Percentiles rank a stretch among this genome's conserved stretches.
These are phyloP conservation scores for Cicer chorassanicum DNA, from an alignment of 306 rosid species.

Conservation along the genomic window DNA sequence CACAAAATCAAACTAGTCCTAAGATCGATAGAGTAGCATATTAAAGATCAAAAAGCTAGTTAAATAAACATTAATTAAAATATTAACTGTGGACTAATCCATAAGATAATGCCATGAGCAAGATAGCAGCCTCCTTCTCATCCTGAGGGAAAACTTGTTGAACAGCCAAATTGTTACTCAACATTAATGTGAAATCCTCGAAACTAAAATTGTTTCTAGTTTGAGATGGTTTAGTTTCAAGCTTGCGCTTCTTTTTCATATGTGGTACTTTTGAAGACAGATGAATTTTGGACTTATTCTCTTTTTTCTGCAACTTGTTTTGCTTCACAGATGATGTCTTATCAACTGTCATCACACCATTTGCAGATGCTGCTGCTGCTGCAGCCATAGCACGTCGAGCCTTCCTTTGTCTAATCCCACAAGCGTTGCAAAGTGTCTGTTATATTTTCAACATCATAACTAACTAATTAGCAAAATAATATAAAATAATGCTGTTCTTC, in stretches of 20 bases:
- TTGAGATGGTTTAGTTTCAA: constrained; percentile 24
- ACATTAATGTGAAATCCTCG: constrained; percentile 65
- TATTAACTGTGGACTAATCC: constrained; percentile 84
- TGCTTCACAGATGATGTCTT: constrained; percentile 48
- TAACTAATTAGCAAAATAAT: neutral
- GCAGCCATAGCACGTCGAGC: constrained; percentile 85
- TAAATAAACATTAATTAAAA: constrained; percentile 12
- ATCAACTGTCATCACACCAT: constrained; percentile 48
- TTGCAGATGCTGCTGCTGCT: constrained; percentile 44
- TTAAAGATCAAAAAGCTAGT: constrained; percentile 41
- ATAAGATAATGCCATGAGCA: constrained; percentile 92
- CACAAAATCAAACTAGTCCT: constrained; percentile 31
- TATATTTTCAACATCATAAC: neutral
- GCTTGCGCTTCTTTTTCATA: constrained; percentile 44
- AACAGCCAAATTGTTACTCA: constrained; percentile 60
- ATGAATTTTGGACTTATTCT: constrained; percentile 44
- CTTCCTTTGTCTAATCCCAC: constrained; percentile 96
- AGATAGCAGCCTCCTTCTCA: constrained; percentile 93
- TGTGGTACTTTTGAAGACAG: neutral
- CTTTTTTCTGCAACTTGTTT: constrained; percentile 45
- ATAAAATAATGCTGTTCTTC: no score
- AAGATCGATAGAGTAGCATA: neutral
- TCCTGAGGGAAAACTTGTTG: constrained; percentile 92
- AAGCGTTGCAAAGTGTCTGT: constrained; percentile 93
- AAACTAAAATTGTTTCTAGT: constrained; percentile 56